phyloP scores from a whole-genome alignment of 257 asterid genomes.

The Eucommia ulmoides region DNA sequence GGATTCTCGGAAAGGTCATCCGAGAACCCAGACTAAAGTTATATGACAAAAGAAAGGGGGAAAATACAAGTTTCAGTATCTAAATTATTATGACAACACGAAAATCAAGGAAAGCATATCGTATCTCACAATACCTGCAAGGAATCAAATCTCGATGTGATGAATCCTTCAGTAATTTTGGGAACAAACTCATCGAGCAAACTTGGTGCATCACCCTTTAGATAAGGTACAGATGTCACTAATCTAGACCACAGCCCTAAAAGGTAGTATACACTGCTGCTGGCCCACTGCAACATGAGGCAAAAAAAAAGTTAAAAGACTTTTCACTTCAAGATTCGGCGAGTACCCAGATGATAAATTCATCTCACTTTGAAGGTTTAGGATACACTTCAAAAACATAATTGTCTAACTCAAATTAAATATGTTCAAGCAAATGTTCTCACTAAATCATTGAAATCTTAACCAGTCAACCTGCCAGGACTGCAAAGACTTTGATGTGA shows the following conservation, averaged over 20 bases:
- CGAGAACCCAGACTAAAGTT: slow-evolving; percentile 47
- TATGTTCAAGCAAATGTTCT: not conserved
- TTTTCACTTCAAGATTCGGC: no score
- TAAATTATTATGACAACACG: not conserved
- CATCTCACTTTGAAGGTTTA: no score
- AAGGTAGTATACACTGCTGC: slow-evolving; percentile 94
- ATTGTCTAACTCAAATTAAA: not conserved
- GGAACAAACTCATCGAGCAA: slow-evolving; percentile 96
- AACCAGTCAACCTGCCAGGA: slow-evolving; percentile 79
- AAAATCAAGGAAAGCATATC: no score
- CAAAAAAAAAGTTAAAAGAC: no score
- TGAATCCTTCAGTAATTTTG: slow-evolving; percentile 81
- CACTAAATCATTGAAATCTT: slow-evolving; percentile 3
- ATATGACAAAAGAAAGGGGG: slow-evolving; percentile 9
- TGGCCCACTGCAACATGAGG: slow-evolving; percentile 99
- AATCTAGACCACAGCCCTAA: slow-evolving; percentile 97
- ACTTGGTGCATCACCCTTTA: slow-evolving; percentile 96
- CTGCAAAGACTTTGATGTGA: slow-evolving; percentile 75
- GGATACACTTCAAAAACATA: no score
- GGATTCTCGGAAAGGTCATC: slow-evolving; percentile 91
- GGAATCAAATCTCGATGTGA: slow-evolving; percentile 88
- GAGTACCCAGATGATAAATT: no score
- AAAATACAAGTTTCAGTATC: slow-evolving; percentile 3
- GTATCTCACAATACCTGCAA: slow-evolving; percentile 81
- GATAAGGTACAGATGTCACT: slow-evolving; percentile 89